Evolutionary conservation across 345 rosid genomes (phyloP), one percentile per base, ranked within the genome.

Genomic region (Geranium rotundifolium): DNA sequence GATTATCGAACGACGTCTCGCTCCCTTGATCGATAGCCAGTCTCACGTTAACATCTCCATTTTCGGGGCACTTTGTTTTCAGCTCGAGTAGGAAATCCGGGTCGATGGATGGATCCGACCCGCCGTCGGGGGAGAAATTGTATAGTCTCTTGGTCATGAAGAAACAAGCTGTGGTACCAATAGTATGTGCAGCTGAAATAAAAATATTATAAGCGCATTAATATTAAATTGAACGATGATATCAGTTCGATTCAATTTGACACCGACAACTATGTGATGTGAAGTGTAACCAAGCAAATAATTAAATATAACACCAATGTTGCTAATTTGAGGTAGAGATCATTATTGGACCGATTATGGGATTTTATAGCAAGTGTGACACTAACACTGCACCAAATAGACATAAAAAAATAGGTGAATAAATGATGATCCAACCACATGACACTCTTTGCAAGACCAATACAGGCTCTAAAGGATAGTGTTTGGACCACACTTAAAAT

Each of bases 111-210:
- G 95, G 95, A 59, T 85, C 96, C 1, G 96, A 77, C 52, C 78
- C 80, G 1, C 77, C 81, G 0, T 67, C 69, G 0, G 85, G 85
- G 17, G 61, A 62, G 62, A 81, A 90, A 19, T 70, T 59, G 77
- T 90, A 90, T 49, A 88, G 89, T 29, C 91, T 77, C 6, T 69
- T 68, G 29, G 76, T 77, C 93, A 90, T 78, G 85, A 86, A 90
- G 86, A 90, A 90, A 71, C 95, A 90, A 9, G 95, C 95, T 0
- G 91, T 78, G 23, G 93, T 85, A 29, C 97, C 97, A 59, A 90
- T 90, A 4, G 88, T 84, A 62, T 88, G 97, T 4, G 90, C 95
- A 39, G 85, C 91, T 90, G 88, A 55, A 37, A 15, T 34, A 52
- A 14, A 37, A 6, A 14, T 15, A 41, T 23, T 1, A 19, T 0